Evolutionary conservation across 768 basidiomycete species (phyloP), one percentile per base, ranked within the genome.

Genomic region (Phlebiopsis gigantea): DNA sequence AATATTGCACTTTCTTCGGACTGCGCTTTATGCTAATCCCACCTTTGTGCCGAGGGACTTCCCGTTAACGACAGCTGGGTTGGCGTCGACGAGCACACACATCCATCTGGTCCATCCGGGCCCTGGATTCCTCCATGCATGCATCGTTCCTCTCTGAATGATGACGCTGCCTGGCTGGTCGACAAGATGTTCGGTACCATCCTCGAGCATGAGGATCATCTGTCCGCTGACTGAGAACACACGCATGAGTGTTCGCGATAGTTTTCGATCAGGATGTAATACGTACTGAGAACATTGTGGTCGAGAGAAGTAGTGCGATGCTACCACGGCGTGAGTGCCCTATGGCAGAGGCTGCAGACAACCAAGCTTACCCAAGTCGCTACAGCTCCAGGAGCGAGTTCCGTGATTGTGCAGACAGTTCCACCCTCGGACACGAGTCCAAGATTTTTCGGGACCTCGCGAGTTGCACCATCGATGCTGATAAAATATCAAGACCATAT

Each of bases 101-200:
- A 78, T 67, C 81, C 80, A 84, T 22, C 81, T 71, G 9, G 77
- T 67, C 77, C 80, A 83, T 24, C 69, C 66, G 1, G 63, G 67
- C 0, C 78, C 77, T 9, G 82, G 80, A 66, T 85, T 85, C 53
- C 67, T 77, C 84, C 83, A 87, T 15, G 78, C 79, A 61, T 85
- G 84, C 66, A 82, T 72, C 0, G 78, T 81, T 8, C 83, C 84
- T 56, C 77, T 78, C 68, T 82, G 79, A 30, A 84, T 69, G 46
- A 84, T 77, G 0, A 74, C 72, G 65, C 83, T 82, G 29, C 82
- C 83, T 22, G 81, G 77, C 52, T 77, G 77, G 60, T 77, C 79
- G 49, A 84, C 62, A 48, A 75, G 72, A 19, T 68, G 79, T 66
- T 84, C 80, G 7, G 68, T 71, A 4, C 82, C 83, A 65, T 83